Evolutionary conservation across 2,329 filamentous ascomycete species (phyloP).

Genomic region (Zymoseptoria brevis): DNA sequence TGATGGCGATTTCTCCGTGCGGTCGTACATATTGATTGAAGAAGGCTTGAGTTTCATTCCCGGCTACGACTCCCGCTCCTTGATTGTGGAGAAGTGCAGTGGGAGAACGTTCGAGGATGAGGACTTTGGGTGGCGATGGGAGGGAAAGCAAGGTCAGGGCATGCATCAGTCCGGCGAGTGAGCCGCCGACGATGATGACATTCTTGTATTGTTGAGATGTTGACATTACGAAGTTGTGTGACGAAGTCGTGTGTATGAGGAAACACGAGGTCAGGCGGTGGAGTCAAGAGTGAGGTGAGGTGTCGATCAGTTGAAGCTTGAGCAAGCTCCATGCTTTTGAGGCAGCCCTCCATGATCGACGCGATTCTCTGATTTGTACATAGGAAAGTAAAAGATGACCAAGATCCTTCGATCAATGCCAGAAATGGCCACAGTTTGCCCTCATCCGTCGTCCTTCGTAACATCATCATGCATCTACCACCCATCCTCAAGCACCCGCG

Average conservation of each 20-base stretch:
- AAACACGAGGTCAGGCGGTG: neutral
- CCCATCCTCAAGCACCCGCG: neutral
- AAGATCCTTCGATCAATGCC: neutral
- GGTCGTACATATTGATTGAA: constrained; percentile 36
- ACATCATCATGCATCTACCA: neutral
- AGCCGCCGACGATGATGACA: constrained; percentile 27
- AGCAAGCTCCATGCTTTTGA: neutral
- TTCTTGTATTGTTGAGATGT: constrained; percentile 6
- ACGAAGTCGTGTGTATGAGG: neutral
- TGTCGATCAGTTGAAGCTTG: neutral
- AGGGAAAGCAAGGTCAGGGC: constrained; percentile 21
- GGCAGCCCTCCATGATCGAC: neutral
- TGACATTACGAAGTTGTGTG: neutral
- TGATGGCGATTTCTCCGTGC: constrained; percentile 27
- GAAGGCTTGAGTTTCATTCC: constrained; percentile 37
- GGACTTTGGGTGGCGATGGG: constrained; percentile 17
- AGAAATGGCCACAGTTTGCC: neutral
- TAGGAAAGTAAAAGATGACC: neutral
- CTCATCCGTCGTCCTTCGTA: neutral
- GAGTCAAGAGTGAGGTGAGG: neutral
- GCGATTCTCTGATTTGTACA: neutral
- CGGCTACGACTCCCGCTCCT: constrained; percentile 43
- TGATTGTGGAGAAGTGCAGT: constrained; percentile 40
- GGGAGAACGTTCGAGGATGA: constrained; percentile 37
- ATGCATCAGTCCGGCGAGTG: constrained; percentile 25